phyloP scores from a whole-genome alignment of 352 stramenopile species.

The Globisporangium paddicum region DNA sequence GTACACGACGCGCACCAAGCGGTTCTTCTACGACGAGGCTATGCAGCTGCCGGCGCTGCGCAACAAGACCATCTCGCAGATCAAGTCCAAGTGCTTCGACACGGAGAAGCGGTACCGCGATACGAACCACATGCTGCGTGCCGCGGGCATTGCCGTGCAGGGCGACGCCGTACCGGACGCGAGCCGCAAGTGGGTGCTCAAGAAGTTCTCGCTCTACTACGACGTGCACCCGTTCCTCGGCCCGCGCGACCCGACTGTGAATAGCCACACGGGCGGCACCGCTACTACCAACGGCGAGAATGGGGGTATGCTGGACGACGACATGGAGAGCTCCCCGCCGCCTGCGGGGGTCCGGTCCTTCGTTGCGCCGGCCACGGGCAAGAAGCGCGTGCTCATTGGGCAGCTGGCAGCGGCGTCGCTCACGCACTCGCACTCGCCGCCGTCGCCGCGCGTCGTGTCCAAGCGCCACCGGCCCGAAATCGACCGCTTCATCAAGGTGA shows the following conservation, averaged over 20 bases:
- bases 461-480: constrained; percentile 16
- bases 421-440: neutral
- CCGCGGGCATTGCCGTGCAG: neutral
- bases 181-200: constrained; percentile 7
- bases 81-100: constrained; percentile 20
- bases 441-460: neutral
- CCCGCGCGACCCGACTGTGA: neutral
- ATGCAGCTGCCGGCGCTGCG: constrained; percentile 10
- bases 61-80: constrained; percentile 13
- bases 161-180: neutral
- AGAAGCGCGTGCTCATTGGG: constrained; percentile 11
- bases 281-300: neutral
- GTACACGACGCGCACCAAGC: constrained; percentile 16
- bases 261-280: neutral
- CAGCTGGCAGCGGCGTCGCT: constrained; percentile 1
- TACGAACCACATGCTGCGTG: constrained; percentile 6
- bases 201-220: constrained; percentile 19
- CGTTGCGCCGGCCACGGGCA: neutral
- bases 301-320: neutral
- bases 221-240: constrained; percentile 18
- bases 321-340: neutral
- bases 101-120: constrained; percentile 18
- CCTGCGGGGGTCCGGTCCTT: constrained; percentile 10
- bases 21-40: constrained; percentile 15
- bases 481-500: constrained; percentile 9